phyloP scores from a whole-genome alignment of 441 rosid species.

The Erysimum cheiri region DNA sequence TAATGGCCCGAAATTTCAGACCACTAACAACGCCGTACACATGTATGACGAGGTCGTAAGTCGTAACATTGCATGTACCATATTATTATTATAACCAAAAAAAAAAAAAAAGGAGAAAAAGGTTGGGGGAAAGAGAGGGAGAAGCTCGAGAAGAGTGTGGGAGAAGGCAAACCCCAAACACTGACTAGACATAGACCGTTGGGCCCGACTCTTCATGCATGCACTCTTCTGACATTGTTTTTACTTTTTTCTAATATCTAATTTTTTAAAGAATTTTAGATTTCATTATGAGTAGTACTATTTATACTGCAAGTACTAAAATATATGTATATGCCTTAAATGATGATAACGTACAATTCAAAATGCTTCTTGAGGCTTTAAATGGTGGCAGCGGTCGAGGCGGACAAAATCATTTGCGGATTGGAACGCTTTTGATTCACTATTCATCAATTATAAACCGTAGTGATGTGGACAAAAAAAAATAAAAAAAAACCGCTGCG shows the following conservation, averaged over 20 bases:
- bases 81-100: not conserved
- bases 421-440: too few relatives aligned
- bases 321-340: not conserved
- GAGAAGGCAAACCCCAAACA: slow-evolving; percentile 39
- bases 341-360: slow-evolving; percentile 13
- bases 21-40: too few relatives aligned
- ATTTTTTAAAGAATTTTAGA: too few relatives aligned
- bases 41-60: not conserved
- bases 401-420: too few relatives aligned
- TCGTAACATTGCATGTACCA: slow-evolving; percentile 2
- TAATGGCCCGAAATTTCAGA: too few relatives aligned
- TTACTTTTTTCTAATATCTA: too few relatives aligned
- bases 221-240: slow-evolving; percentile 34
- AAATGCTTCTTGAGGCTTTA: slow-evolving; percentile 10
- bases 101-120: not conserved
- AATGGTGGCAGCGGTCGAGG: too few relatives aligned
- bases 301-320: not conserved
- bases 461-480: too few relatives aligned
- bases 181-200: slow-evolving; percentile 45
- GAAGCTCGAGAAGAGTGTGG: slow-evolving; percentile 34
- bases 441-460: too few relatives aligned
- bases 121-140: slow-evolving; percentile 38
- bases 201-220: slow-evolving; percentile 49
- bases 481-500: too few relatives aligned
- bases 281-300: not conserved